These are phyloP conservation scores for Cenchrus fungigraminus DNA, from an alignment of 176 grass and related monocot genomes.

Conservation along the genomic window DNA sequence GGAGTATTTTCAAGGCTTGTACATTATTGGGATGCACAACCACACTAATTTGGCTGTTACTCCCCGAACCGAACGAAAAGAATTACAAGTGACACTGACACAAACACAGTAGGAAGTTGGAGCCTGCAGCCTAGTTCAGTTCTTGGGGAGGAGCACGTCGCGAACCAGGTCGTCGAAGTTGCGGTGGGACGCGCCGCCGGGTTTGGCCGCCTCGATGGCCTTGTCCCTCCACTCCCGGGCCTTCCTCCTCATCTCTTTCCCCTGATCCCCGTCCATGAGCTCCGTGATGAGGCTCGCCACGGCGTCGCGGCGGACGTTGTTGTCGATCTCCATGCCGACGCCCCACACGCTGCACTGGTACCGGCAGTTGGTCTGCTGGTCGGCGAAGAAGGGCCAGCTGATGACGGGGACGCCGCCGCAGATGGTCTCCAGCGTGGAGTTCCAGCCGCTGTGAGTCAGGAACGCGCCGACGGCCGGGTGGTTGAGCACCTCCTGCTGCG, in stretches of 20 bases:
- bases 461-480: slow-evolving; percentile 68
- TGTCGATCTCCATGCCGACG: slow-evolving; percentile 82
- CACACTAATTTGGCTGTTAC: not conserved
- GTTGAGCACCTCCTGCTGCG: slow-evolving; percentile 72
- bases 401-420: slow-evolving; percentile 75
- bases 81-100: not conserved
- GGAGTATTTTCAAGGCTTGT: not conserved
- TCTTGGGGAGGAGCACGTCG: slow-evolving; percentile 51
- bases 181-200: slow-evolving; percentile 42
- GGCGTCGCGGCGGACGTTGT: slow-evolving; percentile 59
- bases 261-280: slow-evolving; percentile 67
- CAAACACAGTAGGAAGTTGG: not conserved
- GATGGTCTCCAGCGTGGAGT: slow-evolving; percentile 72
- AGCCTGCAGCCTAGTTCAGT: not conserved
- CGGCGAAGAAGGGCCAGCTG: slow-evolving; percentile 88
- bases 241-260: slow-evolving; percentile 61
- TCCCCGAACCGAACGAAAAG: not conserved
- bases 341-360: slow-evolving; percentile 75
- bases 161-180: slow-evolving; percentile 49
- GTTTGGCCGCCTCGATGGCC: slow-evolving; percentile 37
- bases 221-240: slow-evolving; percentile 58
- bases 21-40: not conserved
- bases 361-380: slow-evolving; percentile 77
- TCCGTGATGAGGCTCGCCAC: slow-evolving; percentile 64
- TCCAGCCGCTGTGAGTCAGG: slow-evolving; percentile 84